Base-by-base conservation (phyloP, 768 basidiomycete species). In the Suillus decipiens region DNA sequence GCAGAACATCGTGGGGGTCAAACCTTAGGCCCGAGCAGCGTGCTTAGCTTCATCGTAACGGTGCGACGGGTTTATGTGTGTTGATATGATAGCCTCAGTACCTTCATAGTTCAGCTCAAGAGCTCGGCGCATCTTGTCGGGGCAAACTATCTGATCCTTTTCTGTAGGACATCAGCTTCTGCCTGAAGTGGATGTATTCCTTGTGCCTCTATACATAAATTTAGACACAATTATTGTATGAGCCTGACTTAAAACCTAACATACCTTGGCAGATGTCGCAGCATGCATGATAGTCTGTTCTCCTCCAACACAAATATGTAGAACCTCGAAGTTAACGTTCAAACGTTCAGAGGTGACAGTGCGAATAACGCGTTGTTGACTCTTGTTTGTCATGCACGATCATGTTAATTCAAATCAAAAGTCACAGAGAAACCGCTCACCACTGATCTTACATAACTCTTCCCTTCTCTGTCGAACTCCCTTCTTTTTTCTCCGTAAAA, bases 41-140 rank as follows among this genome's bases (percentile, higher is more conserved):
- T 93, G 92, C 70, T 93, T 93, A 10, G 89, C 84, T 72, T 93
- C 92, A 64, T 93, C 93, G 65, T 92, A 93, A 42, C 77, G 79
- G 72, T 93, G 92, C 41, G 92, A 77, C 4, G 90, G 78, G 66
- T 83, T 83, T 72, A 92, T 92, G 68, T 92, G 89, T 15, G 78
- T 76, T 64, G 86, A 85, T 28, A 89, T 84, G 9, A 89, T 84
- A 56, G 75, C 76, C 48, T 87, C 84, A 0, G 88, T 82, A 58
- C 87, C 82, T 63, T 81, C 79, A 59, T 36, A 64, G 19, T n/a
- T 24, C n/a, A 17, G 48, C 58, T 22, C 39, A 51, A 58, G 43
- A 19, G 48, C 45, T 56, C 56, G 47, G 39, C 15, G 17, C 31
- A 39, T 41, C 47, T 2, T 15, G 22, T 36, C 37, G 43, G 19